Conservation (phyloP, 2,329 filamentous ascomycete species). For the Sporothrix humicola region DNA sequence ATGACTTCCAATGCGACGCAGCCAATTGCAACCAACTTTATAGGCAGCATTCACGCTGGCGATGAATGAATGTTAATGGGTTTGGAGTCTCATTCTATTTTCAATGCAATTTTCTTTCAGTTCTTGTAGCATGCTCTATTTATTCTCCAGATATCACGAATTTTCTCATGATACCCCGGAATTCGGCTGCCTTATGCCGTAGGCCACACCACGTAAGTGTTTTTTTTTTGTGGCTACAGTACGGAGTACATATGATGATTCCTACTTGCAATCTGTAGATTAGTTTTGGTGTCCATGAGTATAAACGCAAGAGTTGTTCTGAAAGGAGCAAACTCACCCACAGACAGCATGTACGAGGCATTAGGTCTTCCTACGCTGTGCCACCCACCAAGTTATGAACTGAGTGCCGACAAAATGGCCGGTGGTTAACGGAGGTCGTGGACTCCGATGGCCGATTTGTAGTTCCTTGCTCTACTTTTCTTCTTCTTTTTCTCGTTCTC, state of each 20-base stretch:
- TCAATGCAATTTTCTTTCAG: too few relatives aligned
- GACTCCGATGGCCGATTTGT: neutral
- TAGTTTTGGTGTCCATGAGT: too few relatives aligned
- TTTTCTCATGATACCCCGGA: neutral
- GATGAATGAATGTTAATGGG: neutral
- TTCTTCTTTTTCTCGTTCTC: neutral
- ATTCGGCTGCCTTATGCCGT: neutral
- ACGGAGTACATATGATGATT: neutral
- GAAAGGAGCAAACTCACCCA: neutral
- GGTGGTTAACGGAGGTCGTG: neutral
- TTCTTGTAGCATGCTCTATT: neutral
- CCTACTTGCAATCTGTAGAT: too few relatives aligned
- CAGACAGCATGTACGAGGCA: neutral
- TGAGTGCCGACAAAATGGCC: neutral
- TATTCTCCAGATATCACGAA: neutral
- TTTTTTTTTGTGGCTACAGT: neutral
- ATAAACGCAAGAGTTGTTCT: too few relatives aligned
- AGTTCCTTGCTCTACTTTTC: too few relatives aligned
- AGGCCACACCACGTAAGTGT: neutral
- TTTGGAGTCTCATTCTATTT: too few relatives aligned
- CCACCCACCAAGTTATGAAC: neutral
- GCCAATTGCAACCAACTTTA: neutral
- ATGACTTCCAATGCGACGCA: constrained; percentile 3
- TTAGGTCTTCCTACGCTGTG: neutral
- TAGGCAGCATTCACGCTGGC: neutral